phyloP scores from a whole-genome alignment of 352 stramenopile species.

The Phytophthora megakarya region DNA sequence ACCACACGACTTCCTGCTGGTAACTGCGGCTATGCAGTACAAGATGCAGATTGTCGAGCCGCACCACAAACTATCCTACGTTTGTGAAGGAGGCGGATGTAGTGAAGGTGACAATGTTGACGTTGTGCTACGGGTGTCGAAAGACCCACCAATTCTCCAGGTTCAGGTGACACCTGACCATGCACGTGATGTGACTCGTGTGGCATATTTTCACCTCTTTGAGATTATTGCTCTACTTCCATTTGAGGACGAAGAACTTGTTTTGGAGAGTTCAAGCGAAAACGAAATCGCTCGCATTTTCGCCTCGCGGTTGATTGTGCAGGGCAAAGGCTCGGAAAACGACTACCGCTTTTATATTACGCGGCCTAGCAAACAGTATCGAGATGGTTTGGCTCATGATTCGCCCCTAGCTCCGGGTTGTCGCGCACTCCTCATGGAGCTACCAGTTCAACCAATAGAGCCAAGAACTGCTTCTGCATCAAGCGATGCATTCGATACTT shows the following conservation, averaged over 20 bases:
- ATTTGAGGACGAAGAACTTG: slow-evolving; percentile 35
- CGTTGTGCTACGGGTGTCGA: slow-evolving; percentile 36
- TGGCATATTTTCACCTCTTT: slow-evolving; percentile 47
- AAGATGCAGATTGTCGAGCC: slow-evolving; percentile 46
- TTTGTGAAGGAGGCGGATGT: slow-evolving; percentile 15
- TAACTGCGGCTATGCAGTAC: slow-evolving; percentile 43
- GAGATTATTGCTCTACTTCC: slow-evolving; percentile 44
- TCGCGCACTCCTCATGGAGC: slow-evolving; percentile 34
- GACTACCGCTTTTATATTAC: slow-evolving; percentile 41
- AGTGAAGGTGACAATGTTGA: slow-evolving; percentile 19
- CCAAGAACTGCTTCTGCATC: slow-evolving; percentile 7
- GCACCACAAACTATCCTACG: slow-evolving; percentile 24
- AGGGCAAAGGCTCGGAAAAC: slow-evolving; percentile 25
- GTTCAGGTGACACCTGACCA: slow-evolving; percentile 32
- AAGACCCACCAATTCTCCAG: slow-evolving; percentile 40
- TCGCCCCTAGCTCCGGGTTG: background rate
- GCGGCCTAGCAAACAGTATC: slow-evolving; percentile 8
- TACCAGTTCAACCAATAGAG: slow-evolving; percentile 27
- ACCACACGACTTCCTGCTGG: slow-evolving; percentile 26
- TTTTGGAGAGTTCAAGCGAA: slow-evolving; percentile 37
- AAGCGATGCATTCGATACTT: slow-evolving; percentile 3
- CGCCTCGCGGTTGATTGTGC: slow-evolving; percentile 28
- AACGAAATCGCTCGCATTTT: slow-evolving; percentile 38
- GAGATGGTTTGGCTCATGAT: background rate
- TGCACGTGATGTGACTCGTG: slow-evolving; percentile 10